Conservation (phyloP, 176 grass and related monocot genomes). For the Bonia amplexicaulis region DNA sequence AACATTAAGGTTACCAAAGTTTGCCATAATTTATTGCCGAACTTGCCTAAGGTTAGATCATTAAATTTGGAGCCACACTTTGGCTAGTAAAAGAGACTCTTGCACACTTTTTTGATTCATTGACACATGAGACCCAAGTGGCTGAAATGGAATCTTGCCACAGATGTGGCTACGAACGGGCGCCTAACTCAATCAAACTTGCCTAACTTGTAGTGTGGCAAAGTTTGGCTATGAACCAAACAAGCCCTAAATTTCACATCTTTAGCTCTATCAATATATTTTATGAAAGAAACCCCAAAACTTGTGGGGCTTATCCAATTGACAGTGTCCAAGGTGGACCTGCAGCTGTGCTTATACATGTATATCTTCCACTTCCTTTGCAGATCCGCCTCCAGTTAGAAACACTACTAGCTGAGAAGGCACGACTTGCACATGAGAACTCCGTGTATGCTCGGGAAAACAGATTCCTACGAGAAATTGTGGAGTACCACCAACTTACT, state of each 20-base stretch:
- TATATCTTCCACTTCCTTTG: slow-evolving; percentile 3
- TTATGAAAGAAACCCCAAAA: not conserved
- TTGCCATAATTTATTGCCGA: too few relatives aligned
- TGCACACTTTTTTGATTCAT: too few relatives aligned
- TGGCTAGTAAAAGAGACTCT: too few relatives aligned
- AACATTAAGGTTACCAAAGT: too few relatives aligned
- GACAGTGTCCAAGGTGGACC: not conserved
- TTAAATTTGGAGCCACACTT: too few relatives aligned
- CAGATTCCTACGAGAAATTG: slow-evolving; percentile 90
- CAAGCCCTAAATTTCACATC: not conserved
- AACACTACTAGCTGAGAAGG: slow-evolving; percentile 82
- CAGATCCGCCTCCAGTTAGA: slow-evolving; percentile 94
- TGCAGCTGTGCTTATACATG: not conserved
- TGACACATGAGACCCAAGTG: too few relatives aligned
- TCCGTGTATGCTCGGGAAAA: slow-evolving; percentile 92
- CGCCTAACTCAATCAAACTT: too few relatives aligned
- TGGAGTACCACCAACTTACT: slow-evolving; percentile 96
- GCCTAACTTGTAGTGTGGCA: too few relatives aligned
- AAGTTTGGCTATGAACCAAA: too few relatives aligned
- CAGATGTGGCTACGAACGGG: too few relatives aligned
- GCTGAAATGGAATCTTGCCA: too few relatives aligned
- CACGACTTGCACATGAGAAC: slow-evolving; percentile 86
- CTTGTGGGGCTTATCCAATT: not conserved
- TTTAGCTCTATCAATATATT: not conserved
- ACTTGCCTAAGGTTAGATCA: too few relatives aligned